Conservation (phyloP, 345 rosid species). For the Nasturtium officinale region DNA sequence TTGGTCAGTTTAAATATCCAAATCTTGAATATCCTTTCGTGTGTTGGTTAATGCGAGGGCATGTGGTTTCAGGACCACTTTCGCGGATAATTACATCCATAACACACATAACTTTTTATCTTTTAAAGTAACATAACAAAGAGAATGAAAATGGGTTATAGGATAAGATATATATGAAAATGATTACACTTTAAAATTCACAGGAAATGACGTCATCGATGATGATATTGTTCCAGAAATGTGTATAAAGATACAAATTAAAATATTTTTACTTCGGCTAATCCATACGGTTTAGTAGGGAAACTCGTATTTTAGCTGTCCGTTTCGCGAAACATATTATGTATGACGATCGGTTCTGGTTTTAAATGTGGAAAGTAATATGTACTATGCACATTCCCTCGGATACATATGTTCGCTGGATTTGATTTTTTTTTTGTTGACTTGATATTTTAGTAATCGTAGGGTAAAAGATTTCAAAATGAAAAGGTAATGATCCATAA, state of each 20-base stretch:
- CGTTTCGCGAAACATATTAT: too few relatives aligned
- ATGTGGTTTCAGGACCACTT: slow-evolving; percentile 45
- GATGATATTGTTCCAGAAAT: slow-evolving; percentile 33
- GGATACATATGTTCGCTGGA: background rate
- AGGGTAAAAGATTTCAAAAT: background rate
- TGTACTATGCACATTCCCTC: background rate
- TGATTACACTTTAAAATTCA: slow-evolving; percentile 34
- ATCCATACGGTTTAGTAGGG: background rate
- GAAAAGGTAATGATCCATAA: background rate
- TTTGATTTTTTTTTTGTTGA: background rate
- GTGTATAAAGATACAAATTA: slow-evolving; percentile 3
- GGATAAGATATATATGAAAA: slow-evolving; percentile 37
- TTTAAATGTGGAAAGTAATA: background rate
- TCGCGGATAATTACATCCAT: slow-evolving; percentile 26
- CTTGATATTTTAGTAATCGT: background rate
- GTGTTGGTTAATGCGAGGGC: slow-evolving; percentile 28
- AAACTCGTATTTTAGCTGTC: background rate
- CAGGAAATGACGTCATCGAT: slow-evolving; percentile 36
- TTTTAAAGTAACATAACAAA: slow-evolving; percentile 19
- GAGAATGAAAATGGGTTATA: slow-evolving; percentile 26
- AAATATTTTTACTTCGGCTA: background rate
- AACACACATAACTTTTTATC: slow-evolving; percentile 17
- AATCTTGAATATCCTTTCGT: slow-evolving; percentile 35
- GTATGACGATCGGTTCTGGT: background rate
- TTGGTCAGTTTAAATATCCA: slow-evolving; percentile 5